These are phyloP conservation scores for Claviceps spartinae DNA, from an alignment of 2,329 filamentous ascomycete species.

Conservation along the genomic window DNA sequence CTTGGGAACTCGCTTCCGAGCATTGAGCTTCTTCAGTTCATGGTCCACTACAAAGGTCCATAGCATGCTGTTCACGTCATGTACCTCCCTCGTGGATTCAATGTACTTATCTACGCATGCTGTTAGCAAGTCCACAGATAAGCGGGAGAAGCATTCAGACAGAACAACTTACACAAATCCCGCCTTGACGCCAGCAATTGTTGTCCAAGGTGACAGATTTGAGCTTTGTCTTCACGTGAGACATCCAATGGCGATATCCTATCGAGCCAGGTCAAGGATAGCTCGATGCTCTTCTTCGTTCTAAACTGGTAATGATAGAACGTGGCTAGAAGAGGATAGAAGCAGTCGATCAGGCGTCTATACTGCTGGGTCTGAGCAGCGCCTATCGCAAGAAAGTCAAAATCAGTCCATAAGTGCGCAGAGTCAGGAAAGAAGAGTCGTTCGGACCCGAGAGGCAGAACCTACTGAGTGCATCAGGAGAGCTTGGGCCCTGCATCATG, in stretches of 20 bases:
- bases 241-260: slow-evolving; percentile 13
- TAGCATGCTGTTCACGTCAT: slow-evolving; percentile 13
- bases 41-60: slow-evolving; percentile 24
- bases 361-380: slow-evolving; percentile 11
- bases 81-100: slow-evolving; percentile 12
- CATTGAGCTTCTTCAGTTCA: slow-evolving; percentile 26
- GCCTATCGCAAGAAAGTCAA: slow-evolving; percentile 5
- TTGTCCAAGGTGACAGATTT: slow-evolving; percentile 15
- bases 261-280: slow-evolving; percentile 25
- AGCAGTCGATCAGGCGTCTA: slow-evolving; percentile 17
- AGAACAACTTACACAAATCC: slow-evolving; percentile 21
- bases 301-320: slow-evolving; percentile 29
- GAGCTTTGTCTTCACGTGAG: slow-evolving; percentile 13
- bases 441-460: neutral
- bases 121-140: neutral
- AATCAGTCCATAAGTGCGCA: neutral
- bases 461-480: slow-evolving; percentile 11
- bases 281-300: slow-evolving; percentile 26
- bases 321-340: slow-evolving; percentile 24
- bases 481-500: slow-evolving; percentile 11
- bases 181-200: slow-evolving; percentile 21
- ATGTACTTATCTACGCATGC: slow-evolving; percentile 14
- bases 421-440: neutral
- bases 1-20: slow-evolving; percentile 18
- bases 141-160: neutral